These are phyloP conservation scores for Fagopyrum tataricum DNA, from an alignment of 148 eudicot species.

Conservation along the genomic window DNA sequence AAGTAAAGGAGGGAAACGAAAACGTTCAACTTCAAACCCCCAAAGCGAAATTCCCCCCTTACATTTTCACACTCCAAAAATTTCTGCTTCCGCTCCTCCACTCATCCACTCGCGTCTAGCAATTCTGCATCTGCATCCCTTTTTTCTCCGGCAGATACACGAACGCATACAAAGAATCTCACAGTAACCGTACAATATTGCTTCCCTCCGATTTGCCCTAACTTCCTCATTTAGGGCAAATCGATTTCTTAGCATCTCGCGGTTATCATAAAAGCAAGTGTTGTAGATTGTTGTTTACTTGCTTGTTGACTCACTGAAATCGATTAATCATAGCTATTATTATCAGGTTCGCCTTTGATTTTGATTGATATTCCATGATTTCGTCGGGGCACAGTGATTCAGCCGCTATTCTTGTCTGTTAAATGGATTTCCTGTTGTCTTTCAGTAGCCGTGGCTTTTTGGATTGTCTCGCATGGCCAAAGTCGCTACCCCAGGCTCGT, in stretches of 20 bases:
- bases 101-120: neutral
- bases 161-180: neutral
- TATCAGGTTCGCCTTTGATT: neutral
- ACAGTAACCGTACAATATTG: neutral
- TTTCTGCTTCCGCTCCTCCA: neutral
- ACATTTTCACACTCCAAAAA: neutral
- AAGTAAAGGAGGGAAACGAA: conserved; percentile 18
- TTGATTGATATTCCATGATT: neutral
- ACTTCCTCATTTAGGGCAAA: conserved; percentile 21
- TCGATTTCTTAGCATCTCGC: conserved; percentile 1
- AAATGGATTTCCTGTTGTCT: neutral
- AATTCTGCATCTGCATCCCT: neutral
- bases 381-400: neutral
- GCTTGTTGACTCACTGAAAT: neutral
- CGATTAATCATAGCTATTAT: neutral
- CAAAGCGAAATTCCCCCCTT: conserved; percentile 5
- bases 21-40: conserved; percentile 13
- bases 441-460: neutral
- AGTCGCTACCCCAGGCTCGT: conserved; percentile 48
- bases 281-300: neutral
- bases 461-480: conserved; percentile 46
- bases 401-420: neutral
- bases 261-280: neutral
- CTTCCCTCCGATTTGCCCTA: conserved; percentile 17
- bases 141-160: neutral